A percentile compares a stretch with the other conserved stretches of the same genome.
phyloP scores from a whole-genome alignment of 1,284 basidiomycete species.

The Cutaneotrichosporon daszewskae region DNA sequence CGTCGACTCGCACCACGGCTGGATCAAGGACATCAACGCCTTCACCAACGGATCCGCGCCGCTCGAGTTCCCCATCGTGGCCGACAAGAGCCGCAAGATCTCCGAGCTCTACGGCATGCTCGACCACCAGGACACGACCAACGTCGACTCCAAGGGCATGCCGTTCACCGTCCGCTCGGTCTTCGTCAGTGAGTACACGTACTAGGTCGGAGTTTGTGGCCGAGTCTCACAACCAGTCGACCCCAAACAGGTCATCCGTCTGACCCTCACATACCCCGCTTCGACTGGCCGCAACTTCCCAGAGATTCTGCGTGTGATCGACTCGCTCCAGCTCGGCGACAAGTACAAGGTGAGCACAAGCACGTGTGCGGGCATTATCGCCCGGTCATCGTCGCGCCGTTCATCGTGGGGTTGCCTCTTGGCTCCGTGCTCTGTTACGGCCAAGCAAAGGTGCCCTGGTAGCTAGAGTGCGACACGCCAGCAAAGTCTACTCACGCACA shows the following conservation, averaged over 20 bases:
- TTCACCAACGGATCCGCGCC: slow-evolving; percentile 55
- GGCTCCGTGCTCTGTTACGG: too few relatives aligned
- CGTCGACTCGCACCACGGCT: slow-evolving; percentile 75
- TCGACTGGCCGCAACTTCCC: slow-evolving; percentile 59
- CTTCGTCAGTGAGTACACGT: slow-evolving; percentile 76
- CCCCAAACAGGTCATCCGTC: slow-evolving; percentile 79
- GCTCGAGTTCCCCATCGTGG: slow-evolving; percentile 92
- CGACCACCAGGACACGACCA: slow-evolving; percentile 79
- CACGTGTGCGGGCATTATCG: too few relatives aligned
- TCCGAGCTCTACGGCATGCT: slow-evolving; percentile 73
- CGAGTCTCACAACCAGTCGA: slow-evolving; percentile 58
- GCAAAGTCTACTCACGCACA: too few relatives aligned
- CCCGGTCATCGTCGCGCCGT: too few relatives aligned
- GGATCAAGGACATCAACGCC: slow-evolving; percentile 89
- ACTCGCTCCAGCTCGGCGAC: slow-evolving; percentile 89
- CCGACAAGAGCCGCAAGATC: slow-evolving; percentile 80
- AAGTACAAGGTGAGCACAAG: slow-evolving; percentile 59
- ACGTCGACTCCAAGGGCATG: slow-evolving; percentile 80
- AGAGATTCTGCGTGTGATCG: slow-evolving; percentile 78
- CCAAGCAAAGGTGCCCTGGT: too few relatives aligned
- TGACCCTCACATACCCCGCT: slow-evolving; percentile 86
- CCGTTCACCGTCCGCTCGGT: slow-evolving; percentile 82
- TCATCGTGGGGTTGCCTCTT: neutral
- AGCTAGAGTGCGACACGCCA: neutral
- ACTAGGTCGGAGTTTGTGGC: neutral